Base-by-base conservation (phyloP, 2,329 filamentous ascomycete species). In the Cephalotrichum gorgonifer region DNA sequence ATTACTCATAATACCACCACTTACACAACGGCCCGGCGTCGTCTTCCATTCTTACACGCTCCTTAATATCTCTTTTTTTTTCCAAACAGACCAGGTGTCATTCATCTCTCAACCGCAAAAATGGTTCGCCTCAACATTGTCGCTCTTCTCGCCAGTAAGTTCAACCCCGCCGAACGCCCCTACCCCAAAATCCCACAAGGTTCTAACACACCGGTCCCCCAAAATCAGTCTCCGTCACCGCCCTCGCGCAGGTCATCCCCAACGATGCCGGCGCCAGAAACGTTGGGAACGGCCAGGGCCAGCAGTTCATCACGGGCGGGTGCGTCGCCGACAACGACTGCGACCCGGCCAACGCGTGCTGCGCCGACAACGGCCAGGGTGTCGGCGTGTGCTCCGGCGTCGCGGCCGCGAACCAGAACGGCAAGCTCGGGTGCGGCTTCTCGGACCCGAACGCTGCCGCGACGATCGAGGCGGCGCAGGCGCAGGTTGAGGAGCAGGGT, bases 381-480 rank as follows among this genome's bases (percentile, higher is more conserved):
- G 48, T 46, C 8, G 60, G 57, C 35, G 57, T 62, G 44, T 60
- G 62, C 58, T 61, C 61, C 15, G 60, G 52, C 12, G 41, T 57
- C 48, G 58, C 55, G 8, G 60, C 60, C 8, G 53, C 54, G 47
- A 55, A 57, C 31, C 54, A 58, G 43, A 54, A 57, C 17, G 62
- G 61, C 50, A 64, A 64, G 56, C 56, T 55, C n/a, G 62, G 63
- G 7, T 65, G 63, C 39, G 60, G 58, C 12, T 65, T 65, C 43
- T 47, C 50, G 14, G 59, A 61, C 38, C 48, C 52, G 25, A 52
- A 53, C 35, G 26, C 44, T 11, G 44, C 25, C 12, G 15, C 50
- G 12, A 50, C 52, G 14, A 53, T 53, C 42, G 30, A 41, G 4
- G 52, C 52, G 15, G 52, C 52, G 11, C 31, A 52, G 48, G 50